A percentile compares a stretch with the other conserved stretches of the same genome.
These are phyloP conservation scores for Cutaneotrichosporon daszewskae DNA, from an alignment of 1,284 basidiomycete species.

Conservation along the genomic window DNA sequence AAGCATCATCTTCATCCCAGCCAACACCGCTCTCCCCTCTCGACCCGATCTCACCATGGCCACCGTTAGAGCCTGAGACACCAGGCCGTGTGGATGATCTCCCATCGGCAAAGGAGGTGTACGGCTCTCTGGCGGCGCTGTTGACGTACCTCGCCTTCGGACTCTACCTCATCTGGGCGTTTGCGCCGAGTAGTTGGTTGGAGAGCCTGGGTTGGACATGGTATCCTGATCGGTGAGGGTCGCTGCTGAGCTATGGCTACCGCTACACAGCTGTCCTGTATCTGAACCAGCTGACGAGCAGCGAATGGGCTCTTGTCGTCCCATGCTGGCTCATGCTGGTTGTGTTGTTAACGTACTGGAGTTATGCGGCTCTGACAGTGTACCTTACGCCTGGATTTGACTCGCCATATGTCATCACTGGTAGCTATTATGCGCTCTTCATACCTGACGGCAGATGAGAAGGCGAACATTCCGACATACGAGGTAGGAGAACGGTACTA, in stretches of 20 bases:
- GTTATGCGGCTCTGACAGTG: conserved; percentile 69
- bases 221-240: conserved; percentile 75
- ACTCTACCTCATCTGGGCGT: conserved; percentile 63
- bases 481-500: conserved; percentile 19
- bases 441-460: conserved; percentile 6
- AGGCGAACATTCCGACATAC: conserved; percentile 1
- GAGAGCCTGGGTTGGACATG: conserved; percentile 63
- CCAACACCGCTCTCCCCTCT: conserved; percentile 45
- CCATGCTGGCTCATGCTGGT: conserved; percentile 71
- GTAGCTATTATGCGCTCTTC: conserved; percentile 48
- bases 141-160: conserved; percentile 66
- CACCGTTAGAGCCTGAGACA: conserved; percentile 54
- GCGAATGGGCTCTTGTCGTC: conserved; percentile 80
- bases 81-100: conserved; percentile 35
- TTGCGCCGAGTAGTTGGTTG: conserved; percentile 56
- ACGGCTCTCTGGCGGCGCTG: conserved; percentile 78
- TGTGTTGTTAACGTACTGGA: conserved; percentile 68
- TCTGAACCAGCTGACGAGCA: conserved; percentile 45
- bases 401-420: conserved; percentile 61
- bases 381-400: conserved; percentile 64
- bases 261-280: too few relatives aligned
- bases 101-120: conserved; percentile 58
- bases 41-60: conserved; percentile 54
- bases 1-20: background rate
- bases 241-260: background rate